Evolutionary conservation across 1,284 basidiomycete genomes (phyloP).

Genomic region (Trametes versicolor): DNA sequence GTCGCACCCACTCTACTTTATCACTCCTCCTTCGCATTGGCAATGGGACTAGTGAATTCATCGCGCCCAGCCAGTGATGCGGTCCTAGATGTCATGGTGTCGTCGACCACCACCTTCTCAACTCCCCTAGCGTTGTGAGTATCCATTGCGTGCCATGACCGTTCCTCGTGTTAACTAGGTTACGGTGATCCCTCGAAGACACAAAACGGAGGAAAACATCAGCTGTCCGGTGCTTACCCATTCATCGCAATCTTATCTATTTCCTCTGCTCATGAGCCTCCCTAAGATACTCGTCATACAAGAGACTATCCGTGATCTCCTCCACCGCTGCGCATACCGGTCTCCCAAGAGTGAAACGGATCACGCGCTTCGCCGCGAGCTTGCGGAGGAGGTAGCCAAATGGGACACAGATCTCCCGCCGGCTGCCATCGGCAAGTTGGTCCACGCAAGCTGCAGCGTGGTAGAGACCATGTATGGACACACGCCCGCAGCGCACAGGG

Average conservation of each 20-base stretch:
- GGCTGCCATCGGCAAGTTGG: not conserved
- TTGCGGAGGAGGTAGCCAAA: not conserved
- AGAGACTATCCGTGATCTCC: slow-evolving; percentile 17
- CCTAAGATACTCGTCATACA: not conserved
- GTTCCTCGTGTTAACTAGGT: too few relatives aligned
- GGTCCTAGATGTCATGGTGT: too few relatives aligned
- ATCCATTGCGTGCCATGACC: too few relatives aligned
- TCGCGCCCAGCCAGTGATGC: too few relatives aligned
- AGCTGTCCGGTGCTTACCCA: too few relatives aligned
- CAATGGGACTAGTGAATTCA: too few relatives aligned
- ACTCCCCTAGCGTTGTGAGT: too few relatives aligned
- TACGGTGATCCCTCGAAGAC: too few relatives aligned
- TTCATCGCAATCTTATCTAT: too few relatives aligned
- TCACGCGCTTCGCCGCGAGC: slow-evolving; percentile 6
- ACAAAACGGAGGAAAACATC: too few relatives aligned
- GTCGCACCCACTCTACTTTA: not conserved
- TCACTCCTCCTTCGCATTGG: not conserved
- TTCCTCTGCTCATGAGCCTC: not conserved
- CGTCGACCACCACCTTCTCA: too few relatives aligned
- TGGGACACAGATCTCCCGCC: slow-evolving; percentile 8
- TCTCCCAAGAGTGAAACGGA: slow-evolving; percentile 6
- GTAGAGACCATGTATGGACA: slow-evolving; percentile 13
- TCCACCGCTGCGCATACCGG: slow-evolving; percentile 8
- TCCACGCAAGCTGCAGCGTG: slow-evolving; percentile 10
- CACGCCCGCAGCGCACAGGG: slow-evolving; percentile 8